Percentiles rank a stretch among this genome's conserved stretches.
Conservation (phyloP, 768 basidiomycete species). For the Dendrothele bispora region DNA sequence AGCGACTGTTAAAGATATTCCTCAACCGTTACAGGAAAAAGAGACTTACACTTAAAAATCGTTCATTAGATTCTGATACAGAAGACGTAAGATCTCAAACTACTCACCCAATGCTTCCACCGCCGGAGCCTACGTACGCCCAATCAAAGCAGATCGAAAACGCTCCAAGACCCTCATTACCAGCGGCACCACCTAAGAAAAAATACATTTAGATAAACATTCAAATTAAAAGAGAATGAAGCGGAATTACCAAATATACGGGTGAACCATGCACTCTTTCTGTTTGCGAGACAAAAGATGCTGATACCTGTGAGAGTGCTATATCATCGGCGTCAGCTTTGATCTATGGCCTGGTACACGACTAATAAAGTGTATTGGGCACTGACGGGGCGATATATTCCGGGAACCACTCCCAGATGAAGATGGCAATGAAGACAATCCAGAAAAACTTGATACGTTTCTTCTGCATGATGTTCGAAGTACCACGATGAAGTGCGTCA, state of each 20-base stretch:
- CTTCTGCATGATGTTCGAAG: conserved; percentile 39
- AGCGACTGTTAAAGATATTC: too few relatives aligned
- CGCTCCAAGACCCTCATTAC: conserved; percentile 45
- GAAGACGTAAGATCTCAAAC: too few relatives aligned
- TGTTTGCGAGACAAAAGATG: conserved; percentile 53
- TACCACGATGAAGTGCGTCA: conserved; percentile 15
- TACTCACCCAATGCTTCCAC: conserved; percentile 15
- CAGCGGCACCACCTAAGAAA: conserved; percentile 27
- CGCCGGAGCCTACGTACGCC: conserved; percentile 39
- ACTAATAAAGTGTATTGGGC: conserved; percentile 6
- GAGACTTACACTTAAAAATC: too few relatives aligned
- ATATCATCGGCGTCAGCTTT: too few relatives aligned
- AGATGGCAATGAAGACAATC: conserved; percentile 51
- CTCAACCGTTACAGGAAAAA: too few relatives aligned
- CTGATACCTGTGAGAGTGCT: conserved; percentile 55
- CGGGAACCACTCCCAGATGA: conserved; percentile 57
- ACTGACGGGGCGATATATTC: conserved; percentile 16
- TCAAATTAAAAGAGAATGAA: too few relatives aligned
- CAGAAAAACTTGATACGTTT: conserved; percentile 61
- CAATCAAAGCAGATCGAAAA: conserved; percentile 54
- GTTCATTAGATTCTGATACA: too few relatives aligned
- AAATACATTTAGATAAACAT: too few relatives aligned
- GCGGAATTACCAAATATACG: conserved; percentile 48
- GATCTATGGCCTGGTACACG: too few relatives aligned
- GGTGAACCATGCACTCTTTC: conserved; percentile 47